A percentile compares a stretch with the other conserved stretches of the same genome.
Conservation (phyloP, 768 basidiomycete genomes). For the Austroboletus eburneus region DNA sequence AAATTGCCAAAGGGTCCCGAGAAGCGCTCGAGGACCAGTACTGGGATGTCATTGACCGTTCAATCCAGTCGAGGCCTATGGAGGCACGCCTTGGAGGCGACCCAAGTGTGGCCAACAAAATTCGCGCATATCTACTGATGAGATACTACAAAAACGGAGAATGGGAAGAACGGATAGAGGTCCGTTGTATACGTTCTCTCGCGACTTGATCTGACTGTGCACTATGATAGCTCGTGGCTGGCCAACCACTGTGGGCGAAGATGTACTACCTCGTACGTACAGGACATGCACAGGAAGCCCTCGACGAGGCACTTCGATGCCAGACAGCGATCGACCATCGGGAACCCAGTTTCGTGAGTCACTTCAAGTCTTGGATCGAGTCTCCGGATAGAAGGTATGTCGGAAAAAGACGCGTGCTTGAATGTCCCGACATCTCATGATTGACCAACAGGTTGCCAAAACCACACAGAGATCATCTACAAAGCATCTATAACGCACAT, state of each 20-base stretch:
- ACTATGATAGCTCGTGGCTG: conserved; percentile 65
- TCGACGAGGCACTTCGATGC: conserved; percentile 67
- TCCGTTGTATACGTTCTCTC: conserved; percentile 30
- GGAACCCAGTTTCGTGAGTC: conserved; percentile 78
- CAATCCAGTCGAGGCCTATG: conserved; percentile 73
- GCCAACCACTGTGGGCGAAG: conserved; percentile 90
- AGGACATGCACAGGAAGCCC: conserved; percentile 77
- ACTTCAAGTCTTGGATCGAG: conserved; percentile 81
- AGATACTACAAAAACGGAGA: conserved; percentile 73
- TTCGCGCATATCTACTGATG: conserved; percentile 82
- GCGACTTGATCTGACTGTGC: conserved; percentile 1
- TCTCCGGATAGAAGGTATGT: conserved; percentile 71
- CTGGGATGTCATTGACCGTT: conserved; percentile 77
- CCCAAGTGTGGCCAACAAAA: conserved; percentile 84
- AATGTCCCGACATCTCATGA: conserved; percentile 2
- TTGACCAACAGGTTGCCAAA: conserved; percentile 53
- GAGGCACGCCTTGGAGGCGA: conserved; percentile 90
- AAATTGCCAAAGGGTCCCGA: conserved; percentile 74
- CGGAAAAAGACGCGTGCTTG: neutral
- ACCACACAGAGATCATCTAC: conserved; percentile 74
- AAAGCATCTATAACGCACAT: conserved; percentile 77
- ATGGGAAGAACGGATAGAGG: conserved; percentile 89
- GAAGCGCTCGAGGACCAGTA: conserved; percentile 88
- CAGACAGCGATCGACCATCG: conserved; percentile 70
- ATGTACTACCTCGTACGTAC: conserved; percentile 89